These are phyloP conservation scores for Suaeda aralocaspica DNA, from an alignment of 148 eudicot genomes.

Conservation along the genomic window DNA sequence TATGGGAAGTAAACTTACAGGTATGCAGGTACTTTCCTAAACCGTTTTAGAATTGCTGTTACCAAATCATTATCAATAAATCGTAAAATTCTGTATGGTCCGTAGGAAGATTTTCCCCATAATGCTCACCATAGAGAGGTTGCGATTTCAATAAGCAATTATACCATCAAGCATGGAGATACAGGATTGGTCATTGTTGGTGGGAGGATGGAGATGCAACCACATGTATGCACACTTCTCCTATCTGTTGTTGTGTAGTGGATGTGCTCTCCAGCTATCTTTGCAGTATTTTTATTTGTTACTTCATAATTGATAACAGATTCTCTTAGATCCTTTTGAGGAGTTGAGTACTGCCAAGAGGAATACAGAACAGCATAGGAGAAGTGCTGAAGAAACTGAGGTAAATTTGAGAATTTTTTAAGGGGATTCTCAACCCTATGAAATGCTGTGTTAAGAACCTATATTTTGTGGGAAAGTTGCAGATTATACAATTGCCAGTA, in stretches of 20 bases:
- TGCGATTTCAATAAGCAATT: constrained; percentile 80
- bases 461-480: too few species aligned
- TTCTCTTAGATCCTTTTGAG: constrained; percentile 87
- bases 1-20: constrained; percentile 91
- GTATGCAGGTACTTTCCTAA: constrained; percentile 25
- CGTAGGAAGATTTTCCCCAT: constrained; percentile 93
- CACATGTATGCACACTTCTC: constrained; percentile 58
- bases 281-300: neutral
- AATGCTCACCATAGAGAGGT: constrained; percentile 95
- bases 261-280: too few species aligned
- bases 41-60: neutral
- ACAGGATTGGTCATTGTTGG: constrained; percentile 84
- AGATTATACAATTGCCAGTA: too few species aligned
- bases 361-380: constrained; percentile 79
- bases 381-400: constrained; percentile 90
- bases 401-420: constrained; percentile 32
- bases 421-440: neutral
- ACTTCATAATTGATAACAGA: constrained; percentile 32
- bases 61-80: neutral
- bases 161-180: constrained; percentile 95
- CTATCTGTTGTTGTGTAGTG: constrained; percentile 9
- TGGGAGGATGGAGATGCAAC: constrained; percentile 96
- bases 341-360: constrained; percentile 60
- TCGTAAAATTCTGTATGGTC: neutral
- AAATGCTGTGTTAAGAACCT: neutral